Evolutionary conservation across 192 early-diverging fungal species (phyloP).

Genomic region (Coemansia sp.): DNA sequence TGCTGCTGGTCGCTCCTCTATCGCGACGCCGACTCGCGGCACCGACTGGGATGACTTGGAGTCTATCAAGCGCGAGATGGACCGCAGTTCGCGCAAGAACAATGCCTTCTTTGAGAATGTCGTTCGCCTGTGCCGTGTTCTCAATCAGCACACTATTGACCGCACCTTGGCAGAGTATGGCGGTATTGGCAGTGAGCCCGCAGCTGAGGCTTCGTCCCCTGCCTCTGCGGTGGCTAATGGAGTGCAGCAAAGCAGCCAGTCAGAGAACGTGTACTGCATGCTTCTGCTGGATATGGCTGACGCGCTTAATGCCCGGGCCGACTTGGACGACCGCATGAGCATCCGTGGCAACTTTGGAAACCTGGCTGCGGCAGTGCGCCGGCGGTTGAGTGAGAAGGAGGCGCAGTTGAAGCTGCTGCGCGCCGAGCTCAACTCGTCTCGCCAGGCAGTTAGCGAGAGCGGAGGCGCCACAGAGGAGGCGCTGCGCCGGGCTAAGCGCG

Average conservation of each 20-base stretch:
- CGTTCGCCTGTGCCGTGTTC: slow-evolving; percentile 28
- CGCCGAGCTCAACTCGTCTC: slow-evolving; percentile 16
- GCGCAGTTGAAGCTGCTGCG: slow-evolving; percentile 11
- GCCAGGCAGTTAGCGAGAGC: neutral
- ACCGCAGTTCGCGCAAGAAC: slow-evolving; percentile 27
- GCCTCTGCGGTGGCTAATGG: neutral
- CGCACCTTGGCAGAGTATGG: slow-evolving; percentile 15
- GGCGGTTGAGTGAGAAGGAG: slow-evolving; percentile 25
- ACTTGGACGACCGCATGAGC: slow-evolving; percentile 40
- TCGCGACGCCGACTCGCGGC: slow-evolving; percentile 29
- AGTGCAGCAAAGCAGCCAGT: neutral
- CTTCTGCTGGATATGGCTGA: slow-evolving; percentile 42
- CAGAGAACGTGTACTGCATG: slow-evolving; percentile 37
- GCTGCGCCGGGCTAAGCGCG: slow-evolving; percentile 12
- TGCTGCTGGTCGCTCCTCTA: slow-evolving; percentile 20
- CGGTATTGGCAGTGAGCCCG: neutral
- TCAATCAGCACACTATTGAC: slow-evolving; percentile 42
- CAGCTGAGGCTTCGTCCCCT: neutral
- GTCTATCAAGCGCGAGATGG: slow-evolving; percentile 38
- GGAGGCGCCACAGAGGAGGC: slow-evolving; percentile 12
- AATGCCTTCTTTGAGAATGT: slow-evolving; percentile 34
- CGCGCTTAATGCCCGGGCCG: slow-evolving; percentile 23
- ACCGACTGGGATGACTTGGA: slow-evolving; percentile 54
- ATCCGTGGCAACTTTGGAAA: slow-evolving; percentile 47
- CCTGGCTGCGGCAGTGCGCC: slow-evolving; percentile 35